Percentiles rank a stretch among this genome's conserved stretches.
phyloP scores from a whole-genome alignment of 306 rosid species.

The Medicago lupulina region DNA sequence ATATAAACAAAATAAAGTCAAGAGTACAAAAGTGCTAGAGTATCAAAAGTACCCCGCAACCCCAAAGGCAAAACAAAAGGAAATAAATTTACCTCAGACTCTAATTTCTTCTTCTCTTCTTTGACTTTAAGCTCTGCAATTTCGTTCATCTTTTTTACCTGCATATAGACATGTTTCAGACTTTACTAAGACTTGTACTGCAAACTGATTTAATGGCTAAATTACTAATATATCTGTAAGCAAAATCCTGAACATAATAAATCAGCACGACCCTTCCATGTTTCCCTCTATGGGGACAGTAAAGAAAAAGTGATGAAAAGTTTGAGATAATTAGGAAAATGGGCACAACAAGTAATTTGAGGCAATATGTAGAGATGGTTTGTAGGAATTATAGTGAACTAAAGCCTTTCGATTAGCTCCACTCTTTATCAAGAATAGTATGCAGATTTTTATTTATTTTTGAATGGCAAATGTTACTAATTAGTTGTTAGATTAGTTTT shows the following conservation, averaged over 20 bases:
- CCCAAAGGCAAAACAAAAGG: too few species aligned
- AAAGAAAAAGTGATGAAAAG: background rate
- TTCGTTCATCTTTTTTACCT: slow-evolving; percentile 89
- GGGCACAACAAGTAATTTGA: background rate
- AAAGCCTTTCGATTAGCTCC: slow-evolving; percentile 28
- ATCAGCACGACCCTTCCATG: slow-evolving; percentile 2
- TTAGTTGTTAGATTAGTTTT: too few species aligned
- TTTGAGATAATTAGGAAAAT: slow-evolving; percentile 20
- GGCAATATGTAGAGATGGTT: background rate
- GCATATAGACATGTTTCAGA: slow-evolving; percentile 44
- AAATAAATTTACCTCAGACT: slow-evolving; percentile 65
- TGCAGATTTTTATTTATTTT: too few species aligned
- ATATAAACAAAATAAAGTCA: too few species aligned
- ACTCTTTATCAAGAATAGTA: slow-evolving; percentile 3
- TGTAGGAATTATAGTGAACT: slow-evolving; percentile 17
- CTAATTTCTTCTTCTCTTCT: slow-evolving; percentile 85
- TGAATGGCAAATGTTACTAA: too few species aligned
- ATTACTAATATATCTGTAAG: slow-evolving; percentile 17
- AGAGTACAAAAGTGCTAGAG: too few species aligned
- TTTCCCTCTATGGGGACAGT: background rate
- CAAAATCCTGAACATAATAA: slow-evolving; percentile 10
- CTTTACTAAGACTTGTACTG: slow-evolving; percentile 22
- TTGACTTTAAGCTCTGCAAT: slow-evolving; percentile 81
- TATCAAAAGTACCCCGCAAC: too few species aligned
- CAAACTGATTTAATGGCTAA: slow-evolving; percentile 30